Percentiles rank a stretch among this genome's conserved stretches.
Conservation (phyloP, 306 rosid genomes). For the Dryas octopetala region DNA sequence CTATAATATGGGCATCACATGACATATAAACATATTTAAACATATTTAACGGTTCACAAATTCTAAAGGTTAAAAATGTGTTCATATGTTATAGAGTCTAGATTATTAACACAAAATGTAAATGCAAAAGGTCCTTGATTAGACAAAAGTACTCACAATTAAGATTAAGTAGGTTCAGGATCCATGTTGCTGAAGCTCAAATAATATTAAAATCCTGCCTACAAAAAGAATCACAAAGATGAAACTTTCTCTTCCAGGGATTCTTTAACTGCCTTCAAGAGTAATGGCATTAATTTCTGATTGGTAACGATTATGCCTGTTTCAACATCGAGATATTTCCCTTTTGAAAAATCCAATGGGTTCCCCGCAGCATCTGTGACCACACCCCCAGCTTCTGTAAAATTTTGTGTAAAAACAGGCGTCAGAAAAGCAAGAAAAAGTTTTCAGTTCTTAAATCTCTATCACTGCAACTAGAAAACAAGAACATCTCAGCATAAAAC, state of each 20-base stretch:
- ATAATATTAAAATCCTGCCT: not conserved
- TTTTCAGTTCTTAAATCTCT: not conserved
- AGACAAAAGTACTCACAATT: not conserved
- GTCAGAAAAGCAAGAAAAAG: not conserved
- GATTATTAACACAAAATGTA: not conserved
- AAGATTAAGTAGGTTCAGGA: not conserved
- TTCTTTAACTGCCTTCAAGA: conserved; percentile 73
- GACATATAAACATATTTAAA: no score
- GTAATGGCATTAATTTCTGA: conserved; percentile 86
- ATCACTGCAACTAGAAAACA: not conserved
- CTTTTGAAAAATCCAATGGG: conserved; percentile 84
- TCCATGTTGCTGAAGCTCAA: not conserved
- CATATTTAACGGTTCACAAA: no score
- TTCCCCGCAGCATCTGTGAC: conserved; percentile 83
- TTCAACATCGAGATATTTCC: conserved; percentile 72
- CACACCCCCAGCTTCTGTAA: conserved; percentile 86
- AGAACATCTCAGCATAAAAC: not conserved
- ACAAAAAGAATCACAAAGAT: conserved; percentile 46
- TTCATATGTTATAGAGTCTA: no score
- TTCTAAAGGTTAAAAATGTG: no score
- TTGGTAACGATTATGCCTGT: conserved; percentile 85
- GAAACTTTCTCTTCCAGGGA: conserved; percentile 63
- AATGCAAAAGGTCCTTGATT: not conserved
- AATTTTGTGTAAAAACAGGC: conserved; percentile 17
- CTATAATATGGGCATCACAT: no score